Evolutionary conservation across 2,329 filamentous ascomycete genomes (phyloP), one percentile per base, ranked within the genome.

Genomic region (Colletotrichum eleusines): DNA sequence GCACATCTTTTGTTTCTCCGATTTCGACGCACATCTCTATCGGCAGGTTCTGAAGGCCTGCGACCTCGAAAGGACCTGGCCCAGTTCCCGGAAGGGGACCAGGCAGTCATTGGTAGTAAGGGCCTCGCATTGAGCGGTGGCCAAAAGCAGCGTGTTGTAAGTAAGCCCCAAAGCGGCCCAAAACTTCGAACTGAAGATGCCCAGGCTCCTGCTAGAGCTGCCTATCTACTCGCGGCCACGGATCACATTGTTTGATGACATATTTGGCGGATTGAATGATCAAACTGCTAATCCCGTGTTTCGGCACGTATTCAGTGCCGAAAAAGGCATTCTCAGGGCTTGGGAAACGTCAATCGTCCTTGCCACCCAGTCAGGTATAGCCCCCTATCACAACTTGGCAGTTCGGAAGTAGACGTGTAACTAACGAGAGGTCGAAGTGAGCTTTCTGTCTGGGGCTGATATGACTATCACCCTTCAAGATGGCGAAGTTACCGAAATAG

Each of bases 91-190:
- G 66, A 76, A 2, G 78, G 80, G 2, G 82, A 85, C 44, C 71
- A 74, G 11, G 85, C 83, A 0, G 74, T 79, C 0, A 76, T 85
- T 48, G 84, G 85, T 1, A 84, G 81, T 60, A 83, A 83, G 44
- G 84, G 85, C 0, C 78, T 84, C 60, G 81, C 79, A 5, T 76
- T 87, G 0, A 85, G 83, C 5, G 85, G 85, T 9, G 84, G 84
- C 0, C 85, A 87, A 72, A 82, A 81, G 71, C 81, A 84, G 62
- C 79, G 83, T 16, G 76, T 85, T 9, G 80, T 78, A 74, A 78
- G 76, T 53, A 0, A 51, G n/a, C 14, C 14, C 8, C 11, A 1
- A 18, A 2, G 18, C 33, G 12, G 4, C 11, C 11, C n/a, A 5
- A 2, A 23, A n/a, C 14, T 18, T 31, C 3, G 26, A 12, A 35